Base-by-base conservation (phyloP, 2,329 filamentous ascomycete genomes). In the Trichoderma sp. region DNA sequence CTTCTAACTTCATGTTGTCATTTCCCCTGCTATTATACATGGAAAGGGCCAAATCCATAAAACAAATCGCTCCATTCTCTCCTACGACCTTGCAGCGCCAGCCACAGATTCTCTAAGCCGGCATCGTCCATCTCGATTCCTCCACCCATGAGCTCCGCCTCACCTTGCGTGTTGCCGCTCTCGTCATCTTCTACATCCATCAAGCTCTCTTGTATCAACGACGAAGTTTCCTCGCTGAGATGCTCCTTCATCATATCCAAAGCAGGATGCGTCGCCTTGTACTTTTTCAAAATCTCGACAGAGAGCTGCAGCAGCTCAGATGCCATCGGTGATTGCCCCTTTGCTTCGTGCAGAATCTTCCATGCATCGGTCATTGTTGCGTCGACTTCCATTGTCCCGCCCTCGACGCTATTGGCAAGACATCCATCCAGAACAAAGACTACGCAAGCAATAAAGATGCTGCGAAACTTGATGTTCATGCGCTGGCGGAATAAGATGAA, bases 21-120 rank as follows among this genome's bases (percentile, higher is more conserved):
- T 16, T 57, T 19, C 13, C n/a, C 10, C n/a, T 19, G 3, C 27
- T 19, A 5, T 72, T 40, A 78, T n/a, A 79, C 74, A 24, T 79
- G 75, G 1, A 77, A 75, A 29, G 78, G 74, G 53, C 79, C 78
- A 14, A 79, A 57, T 0, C 77, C 76, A 73, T 76, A 79, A 58
- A 80, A 74, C 14, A 80, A 63, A 52, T 73, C 74, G 37, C 79
- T 77, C 77, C 79, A 80, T 43, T 80, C 77, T 29, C 74, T 73
- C 0, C 64, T 27, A 24, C 55, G 53, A 3, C 74, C 73, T 27
- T 76, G 76, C 2, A 78, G 65, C 33, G 72, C 72, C 13, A 73
- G 72, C 72, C 75, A 73, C 52, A 73, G 72, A 47, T 73, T 72
- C 29, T 77, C 77, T 13, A 77, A 70, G 21, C 71, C 73, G 13